A percentile compares a stretch with the other conserved stretches of the same genome.
phyloP scores from a whole-genome alignment of 108 stramenopile genomes.

The Fragilaria radians region DNA sequence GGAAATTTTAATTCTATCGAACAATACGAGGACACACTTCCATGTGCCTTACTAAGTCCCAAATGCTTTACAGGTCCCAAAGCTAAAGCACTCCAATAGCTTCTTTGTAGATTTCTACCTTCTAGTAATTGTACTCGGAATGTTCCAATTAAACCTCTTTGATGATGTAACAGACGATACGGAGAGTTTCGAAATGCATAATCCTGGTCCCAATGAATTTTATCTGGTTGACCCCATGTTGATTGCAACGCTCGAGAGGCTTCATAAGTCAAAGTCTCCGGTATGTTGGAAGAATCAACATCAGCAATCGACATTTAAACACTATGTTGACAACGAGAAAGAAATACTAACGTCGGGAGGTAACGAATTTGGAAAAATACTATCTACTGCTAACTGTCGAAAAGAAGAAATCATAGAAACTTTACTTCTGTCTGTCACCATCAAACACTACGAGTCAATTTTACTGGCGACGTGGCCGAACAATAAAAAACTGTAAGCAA shows the following conservation, averaged over 20 bases:
- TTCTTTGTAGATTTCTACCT: constrained; percentile 46
- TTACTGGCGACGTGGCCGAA: too few species aligned
- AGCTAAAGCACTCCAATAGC: constrained; percentile 70
- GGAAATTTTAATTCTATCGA: constrained; percentile 22
- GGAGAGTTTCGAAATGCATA: constrained; percentile 46
- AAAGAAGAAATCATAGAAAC: too few species aligned
- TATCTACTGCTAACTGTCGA: too few species aligned
- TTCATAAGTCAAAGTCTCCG: constrained; percentile 30
- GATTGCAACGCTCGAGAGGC: constrained; percentile 29
- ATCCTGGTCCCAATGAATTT: constrained; percentile 39
- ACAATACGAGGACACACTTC: constrained; percentile 59
- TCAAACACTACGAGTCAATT: too few species aligned
- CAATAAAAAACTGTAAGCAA: too few species aligned
- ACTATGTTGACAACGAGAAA: not conserved
- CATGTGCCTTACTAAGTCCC: constrained; percentile 68
- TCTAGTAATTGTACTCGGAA: constrained; percentile 66
- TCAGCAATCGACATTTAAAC: too few species aligned
- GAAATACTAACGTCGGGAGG: not conserved
- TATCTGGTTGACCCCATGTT: constrained; percentile 29
- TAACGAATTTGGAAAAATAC: too few species aligned
- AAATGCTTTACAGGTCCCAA: constrained; percentile 61
- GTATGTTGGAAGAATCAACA: too few species aligned
- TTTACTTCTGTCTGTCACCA: too few species aligned
- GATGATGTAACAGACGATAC: constrained; percentile 74
- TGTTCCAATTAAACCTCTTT: constrained; percentile 57